Conservation (phyloP, 768 basidiomycete genomes). For the Porphyrellus cyaneotinctus region DNA sequence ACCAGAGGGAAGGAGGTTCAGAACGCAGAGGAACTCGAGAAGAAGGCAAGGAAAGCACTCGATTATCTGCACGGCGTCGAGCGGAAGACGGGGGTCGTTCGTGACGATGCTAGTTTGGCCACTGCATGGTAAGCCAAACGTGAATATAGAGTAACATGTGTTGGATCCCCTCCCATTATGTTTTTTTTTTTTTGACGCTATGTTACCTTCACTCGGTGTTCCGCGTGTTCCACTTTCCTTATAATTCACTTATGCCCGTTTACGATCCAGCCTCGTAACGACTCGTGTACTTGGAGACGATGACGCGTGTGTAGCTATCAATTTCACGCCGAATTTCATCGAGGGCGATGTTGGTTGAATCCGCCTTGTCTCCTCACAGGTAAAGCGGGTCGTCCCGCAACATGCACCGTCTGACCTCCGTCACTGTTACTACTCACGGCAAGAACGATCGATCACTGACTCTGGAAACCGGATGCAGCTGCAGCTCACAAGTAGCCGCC, state of each 20-base stretch:
- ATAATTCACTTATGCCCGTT: constrained; percentile 7
- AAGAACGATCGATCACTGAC: no score
- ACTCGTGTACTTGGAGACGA: neutral
- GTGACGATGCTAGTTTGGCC: constrained; percentile 25
- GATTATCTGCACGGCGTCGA: constrained; percentile 60
- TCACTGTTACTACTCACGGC: no score
- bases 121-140: constrained; percentile 5
- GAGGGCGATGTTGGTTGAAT: no score
- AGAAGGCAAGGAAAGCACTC: constrained; percentile 62
- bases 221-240: constrained; percentile 8
- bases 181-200: constrained; percentile 1
- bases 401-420: neutral
- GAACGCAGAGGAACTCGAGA: constrained; percentile 71
- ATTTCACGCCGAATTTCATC: neutral
- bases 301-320: constrained; percentile 1
- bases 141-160: constrained; percentile 3
- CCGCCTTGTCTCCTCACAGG: neutral
- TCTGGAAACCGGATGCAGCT: no score
- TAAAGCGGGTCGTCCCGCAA: neutral
- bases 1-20: constrained; percentile 73
- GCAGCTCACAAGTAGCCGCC: neutral
- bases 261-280: constrained; percentile 6
- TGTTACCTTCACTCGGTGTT: constrained; percentile 2
- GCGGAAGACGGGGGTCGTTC: constrained; percentile 41
- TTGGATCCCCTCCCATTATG: neutral